phyloP scores from a whole-genome alignment of 805 yeast species.

The Candida nanaspora region DNA sequence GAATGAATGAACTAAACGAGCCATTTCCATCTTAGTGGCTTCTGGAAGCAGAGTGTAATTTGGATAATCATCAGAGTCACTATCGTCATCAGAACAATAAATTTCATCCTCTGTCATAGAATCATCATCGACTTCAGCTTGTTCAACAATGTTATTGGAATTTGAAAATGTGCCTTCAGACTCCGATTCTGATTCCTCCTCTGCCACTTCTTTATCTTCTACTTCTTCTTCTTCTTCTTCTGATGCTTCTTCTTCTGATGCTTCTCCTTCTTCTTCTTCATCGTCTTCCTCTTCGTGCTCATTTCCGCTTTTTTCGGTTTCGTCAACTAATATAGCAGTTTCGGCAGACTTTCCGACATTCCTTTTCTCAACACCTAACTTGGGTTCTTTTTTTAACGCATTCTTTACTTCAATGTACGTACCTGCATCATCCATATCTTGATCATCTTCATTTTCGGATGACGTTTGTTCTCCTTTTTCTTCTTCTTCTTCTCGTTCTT shows the following conservation, averaged over 20 bases:
- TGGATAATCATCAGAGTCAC: slow-evolving; percentile 14
- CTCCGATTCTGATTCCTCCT: too few species aligned
- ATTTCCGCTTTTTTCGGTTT: too few species aligned
- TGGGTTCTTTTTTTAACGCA: slow-evolving; percentile 3
- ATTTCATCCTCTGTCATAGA: too few species aligned
- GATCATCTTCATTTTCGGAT: neutral
- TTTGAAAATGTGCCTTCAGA: too few species aligned
- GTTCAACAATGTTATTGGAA: too few species aligned
- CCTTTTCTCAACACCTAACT: neutral
- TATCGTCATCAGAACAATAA: too few species aligned
- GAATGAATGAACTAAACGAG: slow-evolving; percentile 19
- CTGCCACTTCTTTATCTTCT: too few species aligned
- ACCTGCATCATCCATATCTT: neutral
- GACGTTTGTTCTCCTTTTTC: slow-evolving; percentile 1
- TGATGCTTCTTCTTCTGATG: slow-evolving; percentile 8
- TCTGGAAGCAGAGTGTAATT: slow-evolving; percentile 9
- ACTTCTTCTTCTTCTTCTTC: slow-evolving; percentile 5
- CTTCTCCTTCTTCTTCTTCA: slow-evolving; percentile 3
- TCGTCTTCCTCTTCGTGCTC: slow-evolving; percentile 1
- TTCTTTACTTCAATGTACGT: too few species aligned
- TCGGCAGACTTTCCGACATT: too few species aligned
- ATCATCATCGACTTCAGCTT: too few species aligned
- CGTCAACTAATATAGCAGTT: too few species aligned
- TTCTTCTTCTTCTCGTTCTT: slow-evolving; percentile 1
- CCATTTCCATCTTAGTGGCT: slow-evolving; percentile 28